phyloP scores from a whole-genome alignment of 768 basidiomycete genomes.

The Pleurotus citrinopileatus region DNA sequence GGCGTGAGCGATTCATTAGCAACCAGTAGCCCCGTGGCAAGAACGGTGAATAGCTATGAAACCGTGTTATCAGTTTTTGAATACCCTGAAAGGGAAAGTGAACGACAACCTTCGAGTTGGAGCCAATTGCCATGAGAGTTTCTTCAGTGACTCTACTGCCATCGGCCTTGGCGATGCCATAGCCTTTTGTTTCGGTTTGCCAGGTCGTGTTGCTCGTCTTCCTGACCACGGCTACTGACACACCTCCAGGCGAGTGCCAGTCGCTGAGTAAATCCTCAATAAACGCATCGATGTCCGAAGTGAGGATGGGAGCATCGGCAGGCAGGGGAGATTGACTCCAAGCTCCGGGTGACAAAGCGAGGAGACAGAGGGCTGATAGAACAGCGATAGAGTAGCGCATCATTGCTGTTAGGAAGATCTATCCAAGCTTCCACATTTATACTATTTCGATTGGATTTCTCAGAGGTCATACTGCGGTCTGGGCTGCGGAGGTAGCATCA shows the following conservation, averaged over 20 bases:
- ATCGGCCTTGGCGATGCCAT: conserved; percentile 17
- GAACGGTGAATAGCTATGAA: conserved; percentile 20
- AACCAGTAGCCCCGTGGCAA: conserved; percentile 24
- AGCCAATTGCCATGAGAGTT: conserved; percentile 19
- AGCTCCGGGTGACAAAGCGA: no score
- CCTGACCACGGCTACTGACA: conserved; percentile 17
- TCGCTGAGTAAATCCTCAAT: conserved; percentile 12
- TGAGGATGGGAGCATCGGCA: conserved; percentile 11
- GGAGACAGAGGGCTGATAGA: no score
- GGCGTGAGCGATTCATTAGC: conserved; percentile 21
- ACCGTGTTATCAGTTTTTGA: not conserved
- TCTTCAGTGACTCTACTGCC: conserved; percentile 16
- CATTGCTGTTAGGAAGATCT: no score
- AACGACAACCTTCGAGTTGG: conserved; percentile 19
- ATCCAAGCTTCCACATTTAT: no score
- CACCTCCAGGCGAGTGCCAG: conserved; percentile 19
- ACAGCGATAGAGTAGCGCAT: no score
- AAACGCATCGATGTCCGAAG: conserved; percentile 18
- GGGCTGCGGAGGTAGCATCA: no score
- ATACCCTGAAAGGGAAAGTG: not conserved
- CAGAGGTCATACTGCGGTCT: no score
- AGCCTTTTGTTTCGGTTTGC: conserved; percentile 19
- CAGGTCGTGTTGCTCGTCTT: conserved; percentile 16
- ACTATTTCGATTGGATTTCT: no score
- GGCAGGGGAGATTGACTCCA: no score